phyloP scores from a whole-genome alignment of 2,329 filamentous ascomycete species.

The Plenodomus biglobosus region DNA sequence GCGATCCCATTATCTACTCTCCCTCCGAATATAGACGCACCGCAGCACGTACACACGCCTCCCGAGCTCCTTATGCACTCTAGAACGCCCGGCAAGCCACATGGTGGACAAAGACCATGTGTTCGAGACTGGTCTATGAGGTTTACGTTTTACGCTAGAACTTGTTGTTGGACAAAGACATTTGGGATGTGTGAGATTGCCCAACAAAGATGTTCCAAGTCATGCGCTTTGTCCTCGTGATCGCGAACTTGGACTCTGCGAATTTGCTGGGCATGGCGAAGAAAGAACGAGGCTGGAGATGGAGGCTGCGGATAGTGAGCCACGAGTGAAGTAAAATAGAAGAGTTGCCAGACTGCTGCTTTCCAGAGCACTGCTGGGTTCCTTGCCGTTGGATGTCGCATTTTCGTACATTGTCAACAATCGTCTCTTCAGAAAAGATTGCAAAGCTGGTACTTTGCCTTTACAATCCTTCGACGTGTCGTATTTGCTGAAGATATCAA shows the following conservation, averaged over 20 bases:
- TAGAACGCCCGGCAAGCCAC: background rate
- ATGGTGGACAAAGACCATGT: background rate
- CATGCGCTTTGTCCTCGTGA: background rate
- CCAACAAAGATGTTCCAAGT: background rate
- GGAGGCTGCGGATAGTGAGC: background rate
- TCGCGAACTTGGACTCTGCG: background rate
- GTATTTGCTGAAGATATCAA: background rate
- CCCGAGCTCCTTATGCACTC: background rate
- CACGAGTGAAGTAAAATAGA: background rate
- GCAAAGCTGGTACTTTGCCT: background rate
- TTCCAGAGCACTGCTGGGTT: background rate
- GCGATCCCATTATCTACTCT: background rate
- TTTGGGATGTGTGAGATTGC: background rate
- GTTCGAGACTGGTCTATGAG: background rate
- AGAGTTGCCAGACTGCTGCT: background rate
- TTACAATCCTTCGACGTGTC: background rate
- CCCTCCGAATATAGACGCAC: background rate
- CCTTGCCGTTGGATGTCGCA: background rate
- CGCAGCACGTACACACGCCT: background rate
- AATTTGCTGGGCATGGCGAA: background rate
- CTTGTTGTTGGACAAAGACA: background rate
- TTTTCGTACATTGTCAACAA: background rate
- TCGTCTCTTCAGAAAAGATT: background rate
- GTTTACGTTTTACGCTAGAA: background rate
- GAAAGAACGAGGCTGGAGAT: background rate